Base-by-base conservation (phyloP, 192 early-diverging fungal genomes). In the Diversispora epigaea region DNA sequence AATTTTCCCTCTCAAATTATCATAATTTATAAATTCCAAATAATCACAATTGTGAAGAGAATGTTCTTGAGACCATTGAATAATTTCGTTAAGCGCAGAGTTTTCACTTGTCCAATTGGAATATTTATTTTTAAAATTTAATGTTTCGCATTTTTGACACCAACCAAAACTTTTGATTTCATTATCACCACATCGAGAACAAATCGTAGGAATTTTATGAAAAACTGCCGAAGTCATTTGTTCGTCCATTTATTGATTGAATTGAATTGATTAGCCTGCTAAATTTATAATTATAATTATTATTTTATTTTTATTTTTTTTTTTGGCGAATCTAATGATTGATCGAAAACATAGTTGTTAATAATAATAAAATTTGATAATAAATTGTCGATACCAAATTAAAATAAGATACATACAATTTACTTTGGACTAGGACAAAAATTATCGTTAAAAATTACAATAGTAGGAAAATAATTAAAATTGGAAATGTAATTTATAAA, bases 1-100 rank as follows among this genome's bases (percentile, higher is more conserved):
- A 54, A 54, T 17, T 32, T 32, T 2, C 2, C 10, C 50, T 54
- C 14, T 17, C 4, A 54, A 17, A 54, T 54, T 54, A 4, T 3
- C 15, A 46, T 21, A 68, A 15, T 43, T 15, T 39, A 68, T 68
- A 9, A 14, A 68, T 44, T 47, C 44, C 41, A 68, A 47, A 68
- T 46, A 43, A 43, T 68, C 66, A 3, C 45, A 21, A 21, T 14
- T 19, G 7, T 14, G 14, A 8, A 10, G 0, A 9, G 66, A 39
- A 17, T 49, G 21, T 15, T 19, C 17, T 46, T 68, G 66, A 9
- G 66, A 45, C 15, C n/a, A 15, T 19, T 43, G 14, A 3, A 68
- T 46, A 15, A 68, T 19, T 47, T 7, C 0, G n/a, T 68, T 19
- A 8, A 68, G 15, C 7, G 47, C 7, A 11, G 15, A 7, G 7